These are phyloP conservation scores for Thermoascus crustaceus DNA, from an alignment of 2,329 filamentous ascomycete genomes.

Conservation along the genomic window DNA sequence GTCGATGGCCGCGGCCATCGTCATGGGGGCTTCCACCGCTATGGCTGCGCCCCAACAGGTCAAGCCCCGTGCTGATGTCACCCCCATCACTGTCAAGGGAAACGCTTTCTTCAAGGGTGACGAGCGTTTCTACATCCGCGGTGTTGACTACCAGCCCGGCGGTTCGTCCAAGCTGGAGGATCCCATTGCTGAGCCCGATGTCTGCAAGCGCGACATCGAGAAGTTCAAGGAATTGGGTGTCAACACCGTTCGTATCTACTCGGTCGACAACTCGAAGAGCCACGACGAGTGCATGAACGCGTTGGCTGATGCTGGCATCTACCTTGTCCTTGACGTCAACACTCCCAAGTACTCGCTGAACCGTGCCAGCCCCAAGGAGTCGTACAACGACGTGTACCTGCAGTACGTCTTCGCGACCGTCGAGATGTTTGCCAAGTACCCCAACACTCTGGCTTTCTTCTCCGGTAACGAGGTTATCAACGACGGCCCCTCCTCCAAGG, in stretches of 20 bases:
- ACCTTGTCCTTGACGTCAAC: constrained; percentile 87
- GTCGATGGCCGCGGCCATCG: constrained; percentile 40
- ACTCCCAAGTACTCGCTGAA: constrained; percentile 85
- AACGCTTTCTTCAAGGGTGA: constrained; percentile 59
- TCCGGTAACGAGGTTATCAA: constrained; percentile 77
- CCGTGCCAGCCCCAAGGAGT: constrained; percentile 60
- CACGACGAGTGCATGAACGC: constrained; percentile 81
- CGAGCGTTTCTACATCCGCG: constrained; percentile 47
- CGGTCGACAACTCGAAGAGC: constrained; percentile 72
- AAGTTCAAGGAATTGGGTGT: constrained; percentile 79
- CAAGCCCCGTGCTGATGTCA: constrained; percentile 39
- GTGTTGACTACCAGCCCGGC: constrained; percentile 58
- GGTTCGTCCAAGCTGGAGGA: constrained; percentile 58
- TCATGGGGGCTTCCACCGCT: constrained; percentile 38
- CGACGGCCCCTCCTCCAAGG: constrained; percentile 54
- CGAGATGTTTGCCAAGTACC: constrained; percentile 72
- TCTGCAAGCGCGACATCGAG: constrained; percentile 70
- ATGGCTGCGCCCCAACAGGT: constrained; percentile 35
- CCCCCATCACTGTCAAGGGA: constrained; percentile 54
- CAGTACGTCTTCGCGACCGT: constrained; percentile 82
- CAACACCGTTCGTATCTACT: constrained; percentile 90
- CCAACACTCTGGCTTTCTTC: constrained; percentile 82
- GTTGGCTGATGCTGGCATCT: constrained; percentile 77
- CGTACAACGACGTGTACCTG: constrained; percentile 82
- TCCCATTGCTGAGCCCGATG: constrained; percentile 61